Base-by-base conservation (phyloP, 176 grass and related monocot genomes). In the Raddia guianensis region DNA sequence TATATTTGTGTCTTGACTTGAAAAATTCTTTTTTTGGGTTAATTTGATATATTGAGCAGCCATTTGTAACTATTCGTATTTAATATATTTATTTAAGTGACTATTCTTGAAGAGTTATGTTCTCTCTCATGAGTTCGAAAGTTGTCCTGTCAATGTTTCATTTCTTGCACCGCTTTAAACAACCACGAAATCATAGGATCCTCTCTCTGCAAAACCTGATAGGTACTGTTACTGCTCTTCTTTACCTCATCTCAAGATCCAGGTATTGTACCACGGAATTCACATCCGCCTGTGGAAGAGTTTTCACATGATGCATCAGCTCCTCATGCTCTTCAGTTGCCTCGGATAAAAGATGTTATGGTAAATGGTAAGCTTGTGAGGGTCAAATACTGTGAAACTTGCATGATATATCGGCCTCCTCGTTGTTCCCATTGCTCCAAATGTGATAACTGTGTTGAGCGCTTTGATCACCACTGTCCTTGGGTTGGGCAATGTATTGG, bases 401-500 rank as follows among this genome's bases (percentile, higher is more conserved):
- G 95, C 81, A 98, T 98, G 96, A 69, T 99, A 74, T 99, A 93
- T 67, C 86, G 92, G 10, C 95, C 92, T 84, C 92, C 92, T 44
- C 86, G 96, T 18, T 99, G 84, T 48, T 95, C 92, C 49, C 96
- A 99, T 75, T 99, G 92, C 70, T 91, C 88, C 47, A 95, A 91
- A 88, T 99, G 96, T 68, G 90, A 95, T 85, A 99, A 95, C 62
- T 99, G 92, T 78, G 90, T 99, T 7, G 90, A 93, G 73, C 84
- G 92, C 7, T 95, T 99, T 68, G 96, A 99, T 86, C 96, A 99
- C 87, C 96, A 99, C 76, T 99, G 92, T 80, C 90, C 89, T 47
- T 99, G 92, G 92, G 96, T 93, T 85, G 96, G 92, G 19, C 96
- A 99, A 77, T 99, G 96, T 49, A 93, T 99, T 61, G 96, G 96